phyloP scores from a whole-genome alignment of 2,329 filamentous ascomycete species.

The Mycosphaerella arachidis region DNA sequence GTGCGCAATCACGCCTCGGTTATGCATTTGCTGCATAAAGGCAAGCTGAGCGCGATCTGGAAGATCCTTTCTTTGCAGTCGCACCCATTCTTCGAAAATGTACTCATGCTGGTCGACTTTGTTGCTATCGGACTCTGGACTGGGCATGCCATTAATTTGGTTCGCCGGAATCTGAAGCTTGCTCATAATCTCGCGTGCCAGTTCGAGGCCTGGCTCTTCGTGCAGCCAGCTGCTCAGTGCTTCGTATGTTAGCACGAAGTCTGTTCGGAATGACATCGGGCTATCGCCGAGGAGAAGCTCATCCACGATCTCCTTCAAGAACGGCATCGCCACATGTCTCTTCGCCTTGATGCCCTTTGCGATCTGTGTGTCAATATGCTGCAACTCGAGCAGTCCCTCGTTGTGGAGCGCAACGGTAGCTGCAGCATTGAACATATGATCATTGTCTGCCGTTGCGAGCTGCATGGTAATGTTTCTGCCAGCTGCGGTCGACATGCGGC shows the following conservation, averaged over 20 bases:
- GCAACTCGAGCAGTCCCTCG: constrained; percentile 57
- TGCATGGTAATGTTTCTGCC: constrained; percentile 51
- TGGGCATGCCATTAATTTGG: constrained; percentile 53
- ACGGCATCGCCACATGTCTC: constrained; percentile 68
- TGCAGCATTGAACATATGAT: constrained; percentile 58
- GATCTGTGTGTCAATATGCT: constrained; percentile 58
- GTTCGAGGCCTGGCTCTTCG: constrained; percentile 63
- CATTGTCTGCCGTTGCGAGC: constrained; percentile 51
- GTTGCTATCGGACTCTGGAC: constrained; percentile 54
- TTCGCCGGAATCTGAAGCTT: constrained; percentile 55
- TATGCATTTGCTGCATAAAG: constrained; percentile 81
- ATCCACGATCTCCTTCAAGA: constrained; percentile 75
- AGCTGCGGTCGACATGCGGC: constrained; percentile 55
- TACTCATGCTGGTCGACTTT: constrained; percentile 86
- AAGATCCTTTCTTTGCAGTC: constrained; percentile 71
- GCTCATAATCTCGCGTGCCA: constrained; percentile 66
- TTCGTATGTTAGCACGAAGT: constrained; percentile 79
- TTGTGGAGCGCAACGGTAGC: constrained; percentile 59
- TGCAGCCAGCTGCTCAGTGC: constrained; percentile 75
- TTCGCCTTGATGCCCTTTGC: constrained; percentile 67
- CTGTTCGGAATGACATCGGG: constrained; percentile 72
- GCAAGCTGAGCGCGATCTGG: constrained; percentile 66
- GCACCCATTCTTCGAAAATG: constrained; percentile 92
- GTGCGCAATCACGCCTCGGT: constrained; percentile 65
- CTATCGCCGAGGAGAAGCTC: constrained; percentile 72